Conservation (phyloP, 257 asterid genomes). For the Euphrasia confusa region DNA sequence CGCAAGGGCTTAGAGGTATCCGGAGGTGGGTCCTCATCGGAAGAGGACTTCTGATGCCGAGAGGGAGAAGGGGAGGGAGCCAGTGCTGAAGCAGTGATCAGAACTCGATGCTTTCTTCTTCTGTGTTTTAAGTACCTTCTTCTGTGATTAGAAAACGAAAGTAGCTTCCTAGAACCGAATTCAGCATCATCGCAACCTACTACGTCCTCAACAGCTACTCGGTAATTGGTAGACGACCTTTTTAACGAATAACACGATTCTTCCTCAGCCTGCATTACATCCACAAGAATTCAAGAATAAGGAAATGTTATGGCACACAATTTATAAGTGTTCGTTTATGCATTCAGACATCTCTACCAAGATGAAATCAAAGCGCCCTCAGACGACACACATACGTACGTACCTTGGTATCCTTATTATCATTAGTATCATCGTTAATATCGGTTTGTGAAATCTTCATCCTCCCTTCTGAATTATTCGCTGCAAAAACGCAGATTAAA, state of each 20-base stretch:
- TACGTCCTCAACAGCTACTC: conserved; percentile 27
- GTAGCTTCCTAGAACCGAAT: conserved; percentile 19
- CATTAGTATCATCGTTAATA: conserved; percentile 8
- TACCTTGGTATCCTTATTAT: conserved; percentile 28
- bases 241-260: conserved; percentile 28
- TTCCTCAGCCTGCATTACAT: conserved; percentile 36
- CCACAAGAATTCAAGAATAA: too few species aligned
- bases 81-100: conserved; percentile 23
- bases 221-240: conserved; percentile 38
- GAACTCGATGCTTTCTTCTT: not conserved
- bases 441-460: conserved; percentile 39
- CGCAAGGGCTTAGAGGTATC: conserved; percentile 21
- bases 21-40: conserved; percentile 24
- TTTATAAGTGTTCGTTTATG: too few species aligned
- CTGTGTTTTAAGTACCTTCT: conserved; percentile 22
- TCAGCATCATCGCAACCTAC: conserved; percentile 30
- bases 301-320: not conserved
- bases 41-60: conserved; percentile 25
- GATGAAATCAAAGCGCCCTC: not conserved
- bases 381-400: not conserved
- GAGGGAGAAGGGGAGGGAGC: conserved; percentile 34
- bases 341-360: too few species aligned
- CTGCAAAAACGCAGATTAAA: conserved; percentile 45
- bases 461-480: conserved; percentile 48
- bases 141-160: conserved; percentile 24